Evolutionary conservation across 2,329 filamentous ascomycete species (phyloP).

Genomic region (Colletotrichum siamense): DNA sequence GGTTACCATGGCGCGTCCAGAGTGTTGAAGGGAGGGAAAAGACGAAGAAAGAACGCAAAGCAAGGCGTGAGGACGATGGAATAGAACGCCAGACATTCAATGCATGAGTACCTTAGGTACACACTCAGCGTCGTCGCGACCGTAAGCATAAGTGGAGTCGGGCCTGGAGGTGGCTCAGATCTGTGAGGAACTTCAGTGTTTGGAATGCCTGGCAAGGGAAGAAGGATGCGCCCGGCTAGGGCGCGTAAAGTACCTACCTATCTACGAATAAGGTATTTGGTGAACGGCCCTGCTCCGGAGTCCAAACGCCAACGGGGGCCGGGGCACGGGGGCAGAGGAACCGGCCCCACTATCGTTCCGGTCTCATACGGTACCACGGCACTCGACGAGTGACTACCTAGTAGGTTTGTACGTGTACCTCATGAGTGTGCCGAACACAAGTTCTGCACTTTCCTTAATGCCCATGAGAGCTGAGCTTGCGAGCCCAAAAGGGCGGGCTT

Average conservation of each 20-base stretch:
- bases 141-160: not conserved
- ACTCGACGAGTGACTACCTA: no score
- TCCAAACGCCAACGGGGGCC: not conserved
- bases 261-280: not conserved
- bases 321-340: not conserved
- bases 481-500: no score
- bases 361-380: not conserved
- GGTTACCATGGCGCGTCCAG: not conserved
- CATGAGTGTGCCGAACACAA: no score
- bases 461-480: no score
- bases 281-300: not conserved
- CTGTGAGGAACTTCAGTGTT: not conserved
- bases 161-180: not conserved
- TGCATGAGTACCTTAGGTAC: not conserved
- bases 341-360: not conserved
- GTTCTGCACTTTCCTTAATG: no score
- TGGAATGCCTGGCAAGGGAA: not conserved
- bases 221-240: not conserved
- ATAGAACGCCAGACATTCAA: not conserved
- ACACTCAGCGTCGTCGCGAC: not conserved
- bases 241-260: not conserved
- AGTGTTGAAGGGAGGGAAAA: no score
- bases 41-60: not conserved
- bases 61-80: not conserved
- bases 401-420: no score